Conservation (phyloP, 208 protist species). For the Wallacemonas sp. region DNA sequence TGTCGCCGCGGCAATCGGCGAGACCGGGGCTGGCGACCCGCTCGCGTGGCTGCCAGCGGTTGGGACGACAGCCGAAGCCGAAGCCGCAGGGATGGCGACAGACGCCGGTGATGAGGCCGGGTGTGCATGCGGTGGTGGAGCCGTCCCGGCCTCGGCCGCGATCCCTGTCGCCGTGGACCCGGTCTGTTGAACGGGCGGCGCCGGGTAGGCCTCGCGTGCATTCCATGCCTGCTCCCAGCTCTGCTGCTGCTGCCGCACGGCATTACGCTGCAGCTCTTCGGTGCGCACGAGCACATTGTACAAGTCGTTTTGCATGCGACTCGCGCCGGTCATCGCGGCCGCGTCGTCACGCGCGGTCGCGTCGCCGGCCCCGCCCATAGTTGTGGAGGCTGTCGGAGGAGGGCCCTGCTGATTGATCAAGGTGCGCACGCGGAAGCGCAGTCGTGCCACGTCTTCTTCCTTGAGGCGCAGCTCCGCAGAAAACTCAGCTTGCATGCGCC, state of each 20-base stretch:
- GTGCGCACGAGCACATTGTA: constrained; percentile 50
- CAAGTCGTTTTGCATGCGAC: constrained; percentile 25
- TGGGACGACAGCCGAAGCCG: not conserved
- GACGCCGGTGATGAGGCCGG: not conserved
- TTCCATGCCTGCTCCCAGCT: constrained; percentile 32
- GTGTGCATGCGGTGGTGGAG: too few species aligned
- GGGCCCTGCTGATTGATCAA: constrained; percentile 9
- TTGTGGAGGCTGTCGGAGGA: too few species aligned
- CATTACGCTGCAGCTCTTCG: constrained; percentile 57
- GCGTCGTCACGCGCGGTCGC: too few species aligned
- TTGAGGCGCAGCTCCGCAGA: constrained; percentile 75
- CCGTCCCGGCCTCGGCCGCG: too few species aligned
- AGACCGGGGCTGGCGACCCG: not conserved
- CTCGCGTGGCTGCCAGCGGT: constrained; percentile 2
- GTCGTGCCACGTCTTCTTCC: constrained; percentile 74
- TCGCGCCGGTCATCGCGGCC: not conserved
- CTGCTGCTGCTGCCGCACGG: constrained; percentile 40
- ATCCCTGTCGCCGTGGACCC: too few species aligned
- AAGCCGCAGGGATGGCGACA: not conserved
- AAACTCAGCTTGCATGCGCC: constrained; percentile 73
- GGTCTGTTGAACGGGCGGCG: too few species aligned
- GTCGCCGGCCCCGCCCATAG: too few species aligned
- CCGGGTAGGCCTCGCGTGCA: constrained; percentile 6
- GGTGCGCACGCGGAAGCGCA: constrained; percentile 70
- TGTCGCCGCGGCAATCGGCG: constrained; percentile 3